Conservation (phyloP, 768 basidiomycete genomes). For the Symmetrospora coprosmae region DNA sequence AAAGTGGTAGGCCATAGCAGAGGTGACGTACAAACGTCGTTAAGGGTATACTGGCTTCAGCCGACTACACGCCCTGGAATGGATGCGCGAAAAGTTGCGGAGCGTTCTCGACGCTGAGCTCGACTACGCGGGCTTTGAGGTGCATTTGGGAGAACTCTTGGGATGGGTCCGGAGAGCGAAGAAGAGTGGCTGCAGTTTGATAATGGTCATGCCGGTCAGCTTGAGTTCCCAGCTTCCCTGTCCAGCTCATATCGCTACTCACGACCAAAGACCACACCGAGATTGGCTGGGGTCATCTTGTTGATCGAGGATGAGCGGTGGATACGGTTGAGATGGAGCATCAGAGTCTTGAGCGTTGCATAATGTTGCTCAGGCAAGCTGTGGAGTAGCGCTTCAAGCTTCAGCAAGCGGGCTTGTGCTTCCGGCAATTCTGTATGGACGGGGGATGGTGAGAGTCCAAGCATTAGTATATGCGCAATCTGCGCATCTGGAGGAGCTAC, state of each 20-base stretch:
- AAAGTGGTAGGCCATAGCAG: no score
- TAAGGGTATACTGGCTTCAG: no score
- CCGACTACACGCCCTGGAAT: no score
- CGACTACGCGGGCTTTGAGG: constrained; percentile 85
- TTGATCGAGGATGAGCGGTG: constrained; percentile 57
- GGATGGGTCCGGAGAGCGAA: constrained; percentile 70
- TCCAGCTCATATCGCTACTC: constrained; percentile 39
- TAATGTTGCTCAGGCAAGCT: constrained; percentile 78
- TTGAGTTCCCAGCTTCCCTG: constrained; percentile 4
- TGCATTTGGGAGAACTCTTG: constrained; percentile 70
- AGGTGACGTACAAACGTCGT: no score
- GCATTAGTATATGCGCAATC: not conserved
- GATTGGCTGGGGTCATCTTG: constrained; percentile 83
- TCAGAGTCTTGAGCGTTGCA: constrained; percentile 61
- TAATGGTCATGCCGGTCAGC: constrained; percentile 19
- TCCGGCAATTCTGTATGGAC: constrained; percentile 24
- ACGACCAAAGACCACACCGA: constrained; percentile 98
- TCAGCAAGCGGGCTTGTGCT: constrained; percentile 29
- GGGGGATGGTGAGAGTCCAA: no score
- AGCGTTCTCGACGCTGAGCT: constrained; percentile 83
- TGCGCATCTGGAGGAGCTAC: constrained; percentile 24
- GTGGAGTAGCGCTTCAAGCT: constrained; percentile 54
- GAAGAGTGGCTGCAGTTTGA: constrained; percentile 59
- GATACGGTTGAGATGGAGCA: constrained; percentile 73
- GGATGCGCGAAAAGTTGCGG: constrained; percentile 21